A percentile compares a stretch with the other conserved stretches of the same genome.
These are phyloP conservation scores for Tetrapisispora namnaoensis DNA, from an alignment of 805 yeast species.

Conservation along the genomic window DNA sequence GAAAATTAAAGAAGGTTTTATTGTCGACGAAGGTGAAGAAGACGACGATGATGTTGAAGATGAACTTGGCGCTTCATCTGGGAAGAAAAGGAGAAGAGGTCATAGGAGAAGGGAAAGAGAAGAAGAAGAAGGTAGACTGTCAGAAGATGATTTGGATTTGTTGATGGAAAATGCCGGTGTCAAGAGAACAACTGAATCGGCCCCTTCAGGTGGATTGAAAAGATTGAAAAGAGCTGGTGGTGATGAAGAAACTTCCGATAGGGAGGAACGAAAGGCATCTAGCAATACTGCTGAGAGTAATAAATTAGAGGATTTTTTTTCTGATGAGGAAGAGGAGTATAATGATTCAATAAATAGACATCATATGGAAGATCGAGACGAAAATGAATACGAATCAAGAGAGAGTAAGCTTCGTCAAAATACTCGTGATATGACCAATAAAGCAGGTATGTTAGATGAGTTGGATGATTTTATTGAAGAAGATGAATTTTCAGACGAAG, in stretches of 20 bases:
- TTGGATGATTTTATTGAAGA: constrained; percentile 96
- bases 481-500: constrained; percentile 88
- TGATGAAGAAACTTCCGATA: constrained; percentile 25
- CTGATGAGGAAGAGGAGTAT: constrained; percentile 25
- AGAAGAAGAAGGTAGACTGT: constrained; percentile 58
- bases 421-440: constrained; percentile 23
- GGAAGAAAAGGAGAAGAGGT: constrained; percentile 28
- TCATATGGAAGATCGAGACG: constrained; percentile 25
- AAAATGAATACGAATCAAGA: constrained; percentile 6
- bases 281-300: constrained; percentile 11
- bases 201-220: constrained; percentile 45
- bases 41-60: constrained; percentile 39
- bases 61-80: constrained; percentile 17
- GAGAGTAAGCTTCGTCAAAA: constrained; percentile 14
- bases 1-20: constrained; percentile 80
- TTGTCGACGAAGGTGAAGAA: constrained; percentile 86
- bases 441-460: constrained; percentile 52
- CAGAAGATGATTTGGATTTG: constrained; percentile 91
- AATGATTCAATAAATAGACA: constrained; percentile 26
- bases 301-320: constrained; percentile 34
- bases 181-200: constrained; percentile 32
- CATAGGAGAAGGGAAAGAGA: constrained; percentile 32
- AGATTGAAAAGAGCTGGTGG: constrained; percentile 70
- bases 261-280: constrained; percentile 10
- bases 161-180: constrained; percentile 85